A percentile compares a stretch with the other conserved stretches of the same genome.
Evolutionary conservation across 768 basidiomycete species (phyloP).

Genomic region (Phaeotremella fagi): DNA sequence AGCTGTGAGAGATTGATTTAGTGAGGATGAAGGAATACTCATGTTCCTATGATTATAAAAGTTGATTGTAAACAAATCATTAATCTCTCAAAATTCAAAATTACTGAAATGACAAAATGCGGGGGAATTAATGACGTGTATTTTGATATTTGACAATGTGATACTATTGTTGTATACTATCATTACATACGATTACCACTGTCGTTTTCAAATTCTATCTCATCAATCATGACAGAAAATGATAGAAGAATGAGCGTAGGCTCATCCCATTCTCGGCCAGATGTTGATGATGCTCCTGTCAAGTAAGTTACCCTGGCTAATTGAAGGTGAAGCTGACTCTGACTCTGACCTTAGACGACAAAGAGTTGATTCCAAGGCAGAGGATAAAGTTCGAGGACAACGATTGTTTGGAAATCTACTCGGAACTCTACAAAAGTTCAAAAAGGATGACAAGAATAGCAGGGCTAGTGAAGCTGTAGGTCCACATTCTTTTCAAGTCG

Average conservation of each 20-base stretch:
- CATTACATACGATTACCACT: no score
- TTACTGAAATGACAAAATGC: not conserved
- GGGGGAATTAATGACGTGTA: not conserved
- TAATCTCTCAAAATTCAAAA: not conserved
- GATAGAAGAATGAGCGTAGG: not conserved
- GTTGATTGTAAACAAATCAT: not conserved
- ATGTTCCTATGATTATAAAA: constrained; percentile 10
- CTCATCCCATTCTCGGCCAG: constrained; percentile 4
- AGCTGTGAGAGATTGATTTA: constrained; percentile 39
- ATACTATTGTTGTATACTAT: not conserved
- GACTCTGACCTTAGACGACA: constrained; percentile 23
- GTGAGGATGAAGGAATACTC: constrained; percentile 20
- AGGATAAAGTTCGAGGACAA: constrained; percentile 44
- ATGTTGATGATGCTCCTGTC: constrained; percentile 26
- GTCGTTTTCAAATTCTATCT: not conserved
- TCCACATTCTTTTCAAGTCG: not conserved
- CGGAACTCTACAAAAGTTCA: constrained; percentile 44
- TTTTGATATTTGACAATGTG: not conserved
- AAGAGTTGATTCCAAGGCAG: constrained; percentile 27
- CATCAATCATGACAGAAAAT: not conserved
- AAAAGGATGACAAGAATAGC: constrained; percentile 43
- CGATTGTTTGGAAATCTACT: constrained; percentile 46
- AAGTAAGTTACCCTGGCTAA: constrained; percentile 25
- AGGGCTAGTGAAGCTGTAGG: constrained; percentile 40
- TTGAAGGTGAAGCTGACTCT: no score